Base-by-base conservation (phyloP, 371 early-diverging fungal species). In the Sporodiniella umbellata region DNA sequence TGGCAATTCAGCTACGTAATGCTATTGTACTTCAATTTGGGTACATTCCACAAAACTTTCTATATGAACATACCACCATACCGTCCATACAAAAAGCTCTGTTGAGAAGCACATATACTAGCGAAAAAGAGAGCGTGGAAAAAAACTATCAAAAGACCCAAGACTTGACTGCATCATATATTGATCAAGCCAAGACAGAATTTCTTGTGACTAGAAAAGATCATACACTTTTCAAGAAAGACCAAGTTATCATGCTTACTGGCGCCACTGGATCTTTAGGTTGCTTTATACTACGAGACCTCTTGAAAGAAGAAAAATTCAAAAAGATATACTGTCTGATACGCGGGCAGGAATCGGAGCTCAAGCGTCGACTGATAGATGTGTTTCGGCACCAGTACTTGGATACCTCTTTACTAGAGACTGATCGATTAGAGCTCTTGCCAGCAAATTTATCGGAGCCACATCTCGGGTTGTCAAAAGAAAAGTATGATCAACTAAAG, bases 261-360 rank as follows among this genome's bases (percentile, higher is more conserved):
- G 77, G 77, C 8, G 67, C 66, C 1, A 76, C 71, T 35, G 73
- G 77, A 1, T 63, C 68, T 4, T 43, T 76, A 12, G 77, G 71
- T 0, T 53, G 62, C 0, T 60, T 68, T 23, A 40, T 70, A 22
- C 31, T 76, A 17, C 46, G 45, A 0, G 63, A 60, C 19, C 10
- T 76, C 25, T 39, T 72, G 6, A 10, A 54, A 22, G 51, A 59
- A 7, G 22, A 45, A 3, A 39, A 47, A 1, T 53, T 68, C 12
- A 58, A 57, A 8, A 68, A 56, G 28, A 51, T 74, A 2, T 67
- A 70, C 26, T 51, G 56, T 26, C 43, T 63, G 30, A 54, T 70
- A 19, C 66, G 70, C 24, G 66, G 64, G 7, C 38, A 49, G 0
- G 24, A 45, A 10, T 45, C 31, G 2, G 21, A 46, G 8, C 19